Evolutionary conservation across 192 early-diverging fungal genomes (phyloP), one percentile per base, ranked within the genome.

Genomic region (Allomyces macrogynus): DNA sequence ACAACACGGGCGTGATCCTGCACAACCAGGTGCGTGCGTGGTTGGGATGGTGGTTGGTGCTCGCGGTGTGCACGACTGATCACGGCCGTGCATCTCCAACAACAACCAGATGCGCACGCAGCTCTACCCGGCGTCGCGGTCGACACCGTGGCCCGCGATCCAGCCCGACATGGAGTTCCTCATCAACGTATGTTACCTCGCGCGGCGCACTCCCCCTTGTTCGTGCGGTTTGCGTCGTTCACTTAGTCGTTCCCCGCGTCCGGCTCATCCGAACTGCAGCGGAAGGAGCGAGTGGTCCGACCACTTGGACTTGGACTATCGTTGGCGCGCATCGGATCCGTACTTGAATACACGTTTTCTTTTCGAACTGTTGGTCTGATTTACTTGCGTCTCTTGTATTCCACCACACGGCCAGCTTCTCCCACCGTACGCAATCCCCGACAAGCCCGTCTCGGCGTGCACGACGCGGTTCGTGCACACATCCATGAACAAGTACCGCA

Each of bases 401-500:
- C 32, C 7, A 40, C 32, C 7, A 8, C 3, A 40, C 7, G 32
- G 7, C 32, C 32, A 80, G 87, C 69, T 88, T 27, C 74, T 82
- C 9, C 86, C 90, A 10, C 83, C 89, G 11, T 79, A 81, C 24
- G 83, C 75, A 8, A 84, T 84, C 64, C 72, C 79, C 20, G 72
- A 78, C 72, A 88, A 89, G 68, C 81, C 85, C 3, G 73, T 80
- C 22, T 84, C 87, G 63, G 85, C 85, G 9, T 78, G 90, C 3
- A 81, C 89, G 0, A 89, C 88, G 54, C 89, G 91, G 68, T 94
- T 89, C 72, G 79, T 92, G 16, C 90, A 92, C 72, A 84, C 91
- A 25, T 86, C 87, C n/a, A 88, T 85, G n/a, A 97, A 97, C 74
- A 97, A 95, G 71, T 80, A 85, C 62, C 71, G 91, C 65, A 90